A percentile compares a stretch with the other conserved stretches of the same genome.
Evolutionary conservation across 2,329 filamentous ascomycete species (phyloP).

Genomic region (Ophiostoma australiae): DNA sequence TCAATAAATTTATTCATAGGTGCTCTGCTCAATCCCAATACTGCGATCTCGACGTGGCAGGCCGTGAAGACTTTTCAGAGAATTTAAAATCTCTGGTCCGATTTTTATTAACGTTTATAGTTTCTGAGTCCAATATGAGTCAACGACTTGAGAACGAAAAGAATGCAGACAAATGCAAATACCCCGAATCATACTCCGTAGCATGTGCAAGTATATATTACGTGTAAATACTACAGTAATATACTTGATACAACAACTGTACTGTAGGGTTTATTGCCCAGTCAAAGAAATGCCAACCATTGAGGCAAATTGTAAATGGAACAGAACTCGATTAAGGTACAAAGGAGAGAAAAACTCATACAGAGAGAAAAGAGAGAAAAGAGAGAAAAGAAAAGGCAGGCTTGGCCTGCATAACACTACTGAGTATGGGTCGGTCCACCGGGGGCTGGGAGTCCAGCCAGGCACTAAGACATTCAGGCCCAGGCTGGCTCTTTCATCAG

Average conservation of each 20-base stretch:
- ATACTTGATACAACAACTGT: neutral
- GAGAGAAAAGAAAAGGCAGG: neutral
- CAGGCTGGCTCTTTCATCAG: neutral
- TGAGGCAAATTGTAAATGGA: conserved; percentile 8
- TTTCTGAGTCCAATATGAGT: neutral
- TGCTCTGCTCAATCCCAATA: neutral
- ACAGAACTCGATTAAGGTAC: neutral
- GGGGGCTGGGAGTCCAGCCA: neutral
- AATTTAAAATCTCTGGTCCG: neutral
- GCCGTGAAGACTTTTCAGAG: conserved; percentile 5
- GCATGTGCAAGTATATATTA: neutral
- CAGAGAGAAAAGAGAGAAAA: neutral
- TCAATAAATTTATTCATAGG: neutral
- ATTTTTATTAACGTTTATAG: neutral
- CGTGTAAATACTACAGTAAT: neutral
- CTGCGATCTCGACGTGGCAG: neutral
- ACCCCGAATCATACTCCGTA: neutral
- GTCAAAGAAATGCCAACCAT: neutral
- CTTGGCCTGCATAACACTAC: conserved; percentile 4
- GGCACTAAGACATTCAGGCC: neutral
- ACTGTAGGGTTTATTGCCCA: too few species aligned
- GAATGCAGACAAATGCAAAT: neutral
- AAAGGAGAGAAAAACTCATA: neutral
- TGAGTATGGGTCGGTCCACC: neutral
- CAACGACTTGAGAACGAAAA: neutral